Conservation (phyloP, 139 green algal species). For the Yamagishiella unicocca region DNA sequence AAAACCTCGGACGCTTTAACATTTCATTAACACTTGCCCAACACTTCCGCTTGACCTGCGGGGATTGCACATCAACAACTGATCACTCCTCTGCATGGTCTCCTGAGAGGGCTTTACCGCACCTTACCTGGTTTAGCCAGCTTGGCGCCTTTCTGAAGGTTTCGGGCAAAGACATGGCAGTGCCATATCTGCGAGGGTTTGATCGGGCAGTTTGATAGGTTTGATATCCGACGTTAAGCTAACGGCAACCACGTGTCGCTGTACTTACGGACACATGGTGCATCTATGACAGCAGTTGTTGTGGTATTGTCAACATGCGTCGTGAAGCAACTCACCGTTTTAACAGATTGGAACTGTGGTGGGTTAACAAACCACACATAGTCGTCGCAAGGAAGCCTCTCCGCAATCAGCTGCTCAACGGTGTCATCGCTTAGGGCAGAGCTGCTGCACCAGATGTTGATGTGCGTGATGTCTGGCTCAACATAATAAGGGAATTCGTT, state of each 20-base stretch:
- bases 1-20: too few species aligned
- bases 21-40: too few species aligned
- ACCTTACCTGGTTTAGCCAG: neutral
- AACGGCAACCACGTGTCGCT: too few species aligned
- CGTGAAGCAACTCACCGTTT: neutral
- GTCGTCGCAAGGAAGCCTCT: conserved; percentile 14
- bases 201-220: too few species aligned
- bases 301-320: too few species aligned
- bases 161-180: neutral
- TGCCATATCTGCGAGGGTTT: conserved; percentile 34
- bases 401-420: neutral
- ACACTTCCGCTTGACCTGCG: too few species aligned
- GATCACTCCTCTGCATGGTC: too few species aligned
- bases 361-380: conserved; percentile 38
- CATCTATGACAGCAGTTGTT: too few species aligned
- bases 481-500: conserved; percentile 42
- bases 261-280: too few species aligned
- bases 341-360: conserved; percentile 11
- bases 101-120: too few species aligned
- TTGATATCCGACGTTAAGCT: too few species aligned
- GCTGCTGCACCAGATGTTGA: conserved; percentile 39
- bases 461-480: neutral
- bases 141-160: neutral
- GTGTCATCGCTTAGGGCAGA: neutral
- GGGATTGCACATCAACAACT: too few species aligned